Evolutionary conservation across 768 basidiomycete species (phyloP).

Genomic region (Hysterangium stoloniferum): DNA sequence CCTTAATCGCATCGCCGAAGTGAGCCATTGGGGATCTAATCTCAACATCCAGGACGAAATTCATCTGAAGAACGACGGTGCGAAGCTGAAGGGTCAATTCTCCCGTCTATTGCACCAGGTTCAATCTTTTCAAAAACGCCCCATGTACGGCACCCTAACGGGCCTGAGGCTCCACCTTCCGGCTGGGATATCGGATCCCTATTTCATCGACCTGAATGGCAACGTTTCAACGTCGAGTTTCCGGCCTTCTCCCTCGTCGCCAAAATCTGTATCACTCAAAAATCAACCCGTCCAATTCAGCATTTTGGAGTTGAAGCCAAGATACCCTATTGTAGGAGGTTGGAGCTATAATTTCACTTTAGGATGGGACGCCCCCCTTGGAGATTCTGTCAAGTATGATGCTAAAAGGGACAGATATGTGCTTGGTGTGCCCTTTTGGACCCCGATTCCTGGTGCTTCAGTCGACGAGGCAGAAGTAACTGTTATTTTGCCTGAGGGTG

Average conservation of each 20-base stretch:
- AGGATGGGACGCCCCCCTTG: constrained; percentile 86
- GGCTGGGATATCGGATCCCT: constrained; percentile 68
- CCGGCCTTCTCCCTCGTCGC: constrained; percentile 52
- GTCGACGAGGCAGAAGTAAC: constrained; percentile 73
- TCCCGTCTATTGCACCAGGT: constrained; percentile 84
- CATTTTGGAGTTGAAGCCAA: constrained; percentile 73
- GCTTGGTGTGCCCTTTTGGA: constrained; percentile 81
- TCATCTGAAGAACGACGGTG: constrained; percentile 81
- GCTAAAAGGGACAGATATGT: constrained; percentile 56
- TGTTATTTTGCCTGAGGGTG: constrained; percentile 90
- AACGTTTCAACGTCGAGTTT: constrained; percentile 94
- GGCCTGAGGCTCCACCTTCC: constrained; percentile 76
- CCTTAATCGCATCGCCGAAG: constrained; percentile 73
- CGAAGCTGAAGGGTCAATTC: constrained; percentile 92
- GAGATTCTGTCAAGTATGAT: constrained; percentile 63
- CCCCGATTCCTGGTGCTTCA: constrained; percentile 68
- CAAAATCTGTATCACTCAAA: constrained; percentile 38
- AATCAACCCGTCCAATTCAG: constrained; percentile 36
- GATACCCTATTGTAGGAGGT: constrained; percentile 90
- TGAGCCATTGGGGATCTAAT: constrained; percentile 97
- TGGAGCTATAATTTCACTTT: constrained; percentile 97
- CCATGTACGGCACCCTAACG: constrained; percentile 63
- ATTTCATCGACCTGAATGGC: constrained; percentile 88
- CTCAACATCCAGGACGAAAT: constrained; percentile 90
- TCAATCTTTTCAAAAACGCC: constrained; percentile 59